phyloP scores from a whole-genome alignment of 2,329 filamentous ascomycete genomes.

The Nigrograna mackinnonii region DNA sequence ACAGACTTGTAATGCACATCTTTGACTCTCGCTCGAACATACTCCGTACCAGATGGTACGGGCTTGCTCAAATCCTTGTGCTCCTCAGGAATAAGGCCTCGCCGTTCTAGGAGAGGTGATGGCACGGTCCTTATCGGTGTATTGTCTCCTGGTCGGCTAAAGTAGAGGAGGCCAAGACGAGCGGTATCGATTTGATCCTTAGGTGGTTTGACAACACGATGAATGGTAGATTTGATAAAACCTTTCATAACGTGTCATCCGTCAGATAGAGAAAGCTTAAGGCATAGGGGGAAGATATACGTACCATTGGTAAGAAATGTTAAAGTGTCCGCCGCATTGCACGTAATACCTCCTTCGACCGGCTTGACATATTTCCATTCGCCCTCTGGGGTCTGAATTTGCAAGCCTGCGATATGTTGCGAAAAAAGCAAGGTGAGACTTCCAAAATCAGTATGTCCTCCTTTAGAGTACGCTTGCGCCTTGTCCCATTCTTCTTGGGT shows the following conservation, averaged over 20 bases:
- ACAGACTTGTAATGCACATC: conserved; percentile 53
- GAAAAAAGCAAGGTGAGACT: conserved; percentile 59
- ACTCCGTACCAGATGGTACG: conserved; percentile 48
- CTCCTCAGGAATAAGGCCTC: conserved; percentile 43
- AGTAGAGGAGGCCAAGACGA: conserved; percentile 54
- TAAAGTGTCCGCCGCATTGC: conserved; percentile 41
- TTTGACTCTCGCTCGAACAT: conserved; percentile 51
- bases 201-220: conserved; percentile 52
- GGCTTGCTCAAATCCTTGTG: conserved; percentile 41
- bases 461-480: conserved; percentile 40
- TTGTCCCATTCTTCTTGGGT: conserved; percentile 46
- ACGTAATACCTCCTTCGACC: conserved; percentile 38
- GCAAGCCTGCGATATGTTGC: conserved; percentile 59
- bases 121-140: conserved; percentile 35
- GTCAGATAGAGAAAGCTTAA: conserved; percentile 16
- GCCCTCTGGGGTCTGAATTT: conserved; percentile 46
- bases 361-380: conserved; percentile 43
- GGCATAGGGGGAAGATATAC: conserved; percentile 15
- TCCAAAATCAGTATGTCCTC: conserved; percentile 60
- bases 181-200: conserved; percentile 51
- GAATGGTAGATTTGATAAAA: conserved; percentile 50
- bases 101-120: conserved; percentile 31
- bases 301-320: conserved; percentile 37
- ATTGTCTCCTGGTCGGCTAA: conserved; percentile 43
- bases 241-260: conserved; percentile 36